These are phyloP conservation scores for Biancaea sappan DNA, from an alignment of 306 rosid species.

Conservation along the genomic window DNA sequence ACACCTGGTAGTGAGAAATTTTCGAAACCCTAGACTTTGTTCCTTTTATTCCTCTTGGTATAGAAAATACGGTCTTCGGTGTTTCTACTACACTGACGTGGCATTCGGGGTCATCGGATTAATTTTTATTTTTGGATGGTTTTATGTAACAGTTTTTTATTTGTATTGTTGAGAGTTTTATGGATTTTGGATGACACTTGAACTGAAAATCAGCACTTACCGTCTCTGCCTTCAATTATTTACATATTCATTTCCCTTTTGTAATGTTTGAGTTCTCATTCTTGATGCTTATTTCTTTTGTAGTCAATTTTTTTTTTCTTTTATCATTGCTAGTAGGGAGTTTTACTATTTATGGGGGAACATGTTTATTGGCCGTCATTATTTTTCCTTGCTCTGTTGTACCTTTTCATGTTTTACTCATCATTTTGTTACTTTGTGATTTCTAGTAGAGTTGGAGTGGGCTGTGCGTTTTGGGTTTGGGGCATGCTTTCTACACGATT, in stretches of 20 bases:
- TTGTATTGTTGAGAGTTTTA: neutral
- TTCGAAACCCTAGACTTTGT: constrained; percentile 40
- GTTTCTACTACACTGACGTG: neutral
- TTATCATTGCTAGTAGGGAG: neutral
- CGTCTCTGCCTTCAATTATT: constrained; percentile 13
- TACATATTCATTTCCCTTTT: neutral
- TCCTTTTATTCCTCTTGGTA: neutral
- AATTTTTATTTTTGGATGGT: neutral
- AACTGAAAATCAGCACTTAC: neutral
- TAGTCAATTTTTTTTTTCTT: neutral
- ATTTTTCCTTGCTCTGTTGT: neutral
- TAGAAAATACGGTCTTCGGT: neutral
- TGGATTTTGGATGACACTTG: constrained; percentile 4
- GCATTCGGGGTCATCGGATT: neutral
- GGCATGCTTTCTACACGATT: neutral
- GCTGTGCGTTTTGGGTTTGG: neutral
- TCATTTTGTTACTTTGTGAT: neutral
- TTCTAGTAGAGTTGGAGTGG: neutral
- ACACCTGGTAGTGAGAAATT: neutral
- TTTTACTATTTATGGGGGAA: neutral
- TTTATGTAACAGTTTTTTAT: neutral
- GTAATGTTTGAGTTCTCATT: neutral
- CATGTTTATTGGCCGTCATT: constrained; percentile 9
- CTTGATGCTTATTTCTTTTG: neutral
- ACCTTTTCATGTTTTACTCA: neutral